These are phyloP conservation scores for Kodamaea leandrae DNA, from an alignment of 805 yeast genomes.

Conservation along the genomic window DNA sequence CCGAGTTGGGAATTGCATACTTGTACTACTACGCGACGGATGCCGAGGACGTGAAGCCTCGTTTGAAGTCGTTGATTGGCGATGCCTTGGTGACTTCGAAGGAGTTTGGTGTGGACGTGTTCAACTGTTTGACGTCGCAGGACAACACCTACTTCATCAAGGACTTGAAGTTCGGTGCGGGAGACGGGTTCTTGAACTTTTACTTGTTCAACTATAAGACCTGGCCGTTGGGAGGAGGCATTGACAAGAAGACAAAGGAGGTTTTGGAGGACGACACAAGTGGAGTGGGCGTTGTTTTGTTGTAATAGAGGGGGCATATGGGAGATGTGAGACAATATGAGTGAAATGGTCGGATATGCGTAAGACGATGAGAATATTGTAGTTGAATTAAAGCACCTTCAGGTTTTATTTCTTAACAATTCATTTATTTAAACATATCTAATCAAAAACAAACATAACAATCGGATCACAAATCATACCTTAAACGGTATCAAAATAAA, in stretches of 20 bases:
- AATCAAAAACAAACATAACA: too few relatives aligned
- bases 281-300: slow-evolving; percentile 88
- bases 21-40: slow-evolving; percentile 86
- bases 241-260: slow-evolving; percentile 52
- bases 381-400: too few relatives aligned
- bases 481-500: too few relatives aligned
- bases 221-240: slow-evolving; percentile 78
- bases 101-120: slow-evolving; percentile 72
- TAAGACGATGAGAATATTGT: too few relatives aligned
- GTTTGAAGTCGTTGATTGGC: slow-evolving; percentile 59
- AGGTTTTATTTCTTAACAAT: too few relatives aligned
- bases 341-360: too few relatives aligned
- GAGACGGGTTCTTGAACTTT: slow-evolving; percentile 89
- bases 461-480: too few relatives aligned
- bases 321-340: neutral
- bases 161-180: slow-evolving; percentile 83
- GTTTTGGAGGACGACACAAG: slow-evolving; percentile 57
- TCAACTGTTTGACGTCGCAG: slow-evolving; percentile 88
- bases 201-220: slow-evolving; percentile 89
- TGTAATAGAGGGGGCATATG: slow-evolving; percentile 45
- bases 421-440: too few relatives aligned
- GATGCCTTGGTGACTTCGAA: slow-evolving; percentile 80
- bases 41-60: slow-evolving; percentile 45
- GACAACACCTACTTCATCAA: slow-evolving; percentile 84
- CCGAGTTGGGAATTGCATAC: slow-evolving; percentile 80